phyloP scores from a whole-genome alignment of 2,329 filamentous ascomycete genomes.

The Xylaria sp. region DNA sequence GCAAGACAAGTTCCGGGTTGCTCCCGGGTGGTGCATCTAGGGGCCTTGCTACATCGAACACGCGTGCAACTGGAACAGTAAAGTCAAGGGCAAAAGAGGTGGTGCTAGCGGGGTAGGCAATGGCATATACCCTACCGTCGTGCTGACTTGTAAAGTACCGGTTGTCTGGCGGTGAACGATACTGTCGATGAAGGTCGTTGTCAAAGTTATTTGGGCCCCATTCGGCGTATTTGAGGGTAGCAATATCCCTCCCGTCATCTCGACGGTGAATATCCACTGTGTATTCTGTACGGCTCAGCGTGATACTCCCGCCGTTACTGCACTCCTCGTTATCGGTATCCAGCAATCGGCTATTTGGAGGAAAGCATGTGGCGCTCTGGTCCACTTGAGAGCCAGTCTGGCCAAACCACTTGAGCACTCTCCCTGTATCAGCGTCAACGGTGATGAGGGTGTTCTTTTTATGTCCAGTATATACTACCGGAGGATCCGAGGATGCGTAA shows the following conservation, averaged over 20 bases:
- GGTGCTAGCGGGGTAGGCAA: constrained; percentile 72
- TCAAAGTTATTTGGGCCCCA: constrained; percentile 95
- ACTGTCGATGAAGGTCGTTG: constrained; percentile 85
- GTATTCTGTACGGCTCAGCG: constrained; percentile 88
- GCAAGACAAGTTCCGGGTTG: constrained; percentile 81
- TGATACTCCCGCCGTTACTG: constrained; percentile 81
- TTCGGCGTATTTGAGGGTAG: constrained; percentile 91
- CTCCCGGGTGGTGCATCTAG: constrained; percentile 69
- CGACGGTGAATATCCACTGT: constrained; percentile 84
- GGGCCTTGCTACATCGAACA: constrained; percentile 88
- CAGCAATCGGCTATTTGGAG: constrained; percentile 73
- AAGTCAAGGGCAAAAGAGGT: constrained; percentile 76
- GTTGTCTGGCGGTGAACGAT: constrained; percentile 81
- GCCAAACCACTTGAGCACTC: constrained; percentile 85
- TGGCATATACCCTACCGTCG: constrained; percentile 84
- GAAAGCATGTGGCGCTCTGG: constrained; percentile 79
- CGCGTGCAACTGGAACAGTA: constrained; percentile 81
- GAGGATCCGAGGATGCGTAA: constrained; percentile 77
- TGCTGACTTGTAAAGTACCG: constrained; percentile 89
- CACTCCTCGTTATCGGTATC: constrained; percentile 77
- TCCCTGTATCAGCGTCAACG: constrained; percentile 86
- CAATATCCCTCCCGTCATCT: constrained; percentile 79
- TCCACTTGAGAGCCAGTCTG: constrained; percentile 75
- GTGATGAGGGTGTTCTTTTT: constrained; percentile 93
- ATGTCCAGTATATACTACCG: constrained; percentile 88